Conservation (phyloP, 768 basidiomycete species). For the Suillus spraguei region DNA sequence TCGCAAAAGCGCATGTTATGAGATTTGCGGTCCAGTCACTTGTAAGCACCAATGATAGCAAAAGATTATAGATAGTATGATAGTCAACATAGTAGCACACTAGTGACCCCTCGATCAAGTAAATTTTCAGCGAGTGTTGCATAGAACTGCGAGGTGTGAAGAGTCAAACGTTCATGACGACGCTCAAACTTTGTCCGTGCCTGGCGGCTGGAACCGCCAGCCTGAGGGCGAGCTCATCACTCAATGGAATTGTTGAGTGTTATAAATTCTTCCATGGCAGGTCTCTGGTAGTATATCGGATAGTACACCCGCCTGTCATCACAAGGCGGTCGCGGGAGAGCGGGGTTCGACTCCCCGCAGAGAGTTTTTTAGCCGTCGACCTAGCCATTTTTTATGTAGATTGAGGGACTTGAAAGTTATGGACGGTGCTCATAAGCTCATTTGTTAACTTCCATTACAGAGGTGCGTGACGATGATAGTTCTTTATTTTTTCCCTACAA, state of each 20-base stretch:
- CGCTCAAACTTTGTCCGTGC: background rate
- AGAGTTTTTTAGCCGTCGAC: slow-evolving; percentile 11
- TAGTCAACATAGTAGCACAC: no score
- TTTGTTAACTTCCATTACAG: no score
- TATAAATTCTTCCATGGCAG: background rate
- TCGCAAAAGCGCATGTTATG: background rate
- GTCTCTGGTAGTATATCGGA: slow-evolving; percentile 38
- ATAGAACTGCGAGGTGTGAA: background rate
- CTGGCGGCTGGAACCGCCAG: no score
- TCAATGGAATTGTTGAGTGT: no score
- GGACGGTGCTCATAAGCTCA: no score
- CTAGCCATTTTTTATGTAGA: no score
- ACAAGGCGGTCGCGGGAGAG: slow-evolving; percentile 23
- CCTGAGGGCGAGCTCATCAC: no score
- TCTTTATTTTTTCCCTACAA: background rate
- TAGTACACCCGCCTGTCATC: slow-evolving; percentile 44
- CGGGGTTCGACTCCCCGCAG: slow-evolving; percentile 39
- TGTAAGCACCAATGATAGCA: background rate
- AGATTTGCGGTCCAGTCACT: background rate
- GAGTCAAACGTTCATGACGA: background rate
- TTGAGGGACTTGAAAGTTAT: no score
- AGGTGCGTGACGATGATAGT: no score
- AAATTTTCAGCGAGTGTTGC: background rate
- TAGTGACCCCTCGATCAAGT: no score
- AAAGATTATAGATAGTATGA: no score